Conservation (phyloP, 495 filamentous ascomycete genomes). For the Aspergillus nidulans region DNA sequence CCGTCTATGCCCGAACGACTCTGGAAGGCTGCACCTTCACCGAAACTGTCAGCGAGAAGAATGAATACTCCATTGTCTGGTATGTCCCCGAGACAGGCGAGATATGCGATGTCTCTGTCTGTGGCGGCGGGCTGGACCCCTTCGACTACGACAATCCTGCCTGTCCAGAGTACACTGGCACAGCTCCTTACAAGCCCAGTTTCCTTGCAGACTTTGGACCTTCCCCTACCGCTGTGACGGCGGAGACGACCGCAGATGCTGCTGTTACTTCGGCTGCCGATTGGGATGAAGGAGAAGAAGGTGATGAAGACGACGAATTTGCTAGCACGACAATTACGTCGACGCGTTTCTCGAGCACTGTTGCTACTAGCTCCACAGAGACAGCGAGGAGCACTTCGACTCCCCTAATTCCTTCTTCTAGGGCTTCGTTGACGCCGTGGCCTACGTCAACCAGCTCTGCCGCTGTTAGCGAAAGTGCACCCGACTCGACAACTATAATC, state of each 20-base stretch:
- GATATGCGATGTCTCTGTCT: constrained; percentile 58
- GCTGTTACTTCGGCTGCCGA: constrained; percentile 5
- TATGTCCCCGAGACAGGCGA: constrained; percentile 55
- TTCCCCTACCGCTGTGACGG: constrained; percentile 18
- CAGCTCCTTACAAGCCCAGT: constrained; percentile 46
- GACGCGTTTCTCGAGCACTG: not conserved
- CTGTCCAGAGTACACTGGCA: constrained; percentile 54
- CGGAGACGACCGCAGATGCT: constrained; percentile 16
- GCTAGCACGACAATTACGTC: not conserved
- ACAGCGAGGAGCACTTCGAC: not conserved
- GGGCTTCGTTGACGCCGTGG: not conserved
- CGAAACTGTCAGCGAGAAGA: constrained; percentile 23
- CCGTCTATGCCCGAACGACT: constrained; percentile 25
- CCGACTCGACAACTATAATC: not conserved
- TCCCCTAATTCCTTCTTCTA: not conserved
- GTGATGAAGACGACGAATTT: not conserved
- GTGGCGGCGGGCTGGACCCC: constrained; percentile 60
- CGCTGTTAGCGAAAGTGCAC: not conserved
- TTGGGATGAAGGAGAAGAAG: not conserved
- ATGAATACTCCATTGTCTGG: constrained; percentile 44
- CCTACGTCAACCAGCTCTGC: not conserved
- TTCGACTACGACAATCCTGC: constrained; percentile 57
- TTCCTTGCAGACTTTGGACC: constrained; percentile 41
- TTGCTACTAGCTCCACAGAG: not conserved
- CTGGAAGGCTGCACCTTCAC: constrained; percentile 28